Evolutionary conservation across 2,329 filamentous ascomycete genomes (phyloP), one percentile per base, ranked within the genome.

Genomic region (Colletotrichum phormii): DNA sequence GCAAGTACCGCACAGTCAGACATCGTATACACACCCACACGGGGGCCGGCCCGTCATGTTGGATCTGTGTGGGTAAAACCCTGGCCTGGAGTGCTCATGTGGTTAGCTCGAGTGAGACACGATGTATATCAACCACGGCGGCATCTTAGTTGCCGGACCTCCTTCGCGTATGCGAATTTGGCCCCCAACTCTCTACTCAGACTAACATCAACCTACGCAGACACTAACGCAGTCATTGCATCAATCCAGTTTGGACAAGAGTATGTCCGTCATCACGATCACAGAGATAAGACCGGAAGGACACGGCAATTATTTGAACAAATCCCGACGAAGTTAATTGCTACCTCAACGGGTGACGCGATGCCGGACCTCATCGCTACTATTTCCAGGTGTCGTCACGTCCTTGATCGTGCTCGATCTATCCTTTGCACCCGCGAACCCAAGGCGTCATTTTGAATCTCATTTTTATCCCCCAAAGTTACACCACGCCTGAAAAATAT

Each of bases 371-470:
- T 64, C 71, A 72, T 72, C 71, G 71, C 71, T 65, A 6, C 35
- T 60, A 55, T 72, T 72, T 72, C 71, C 71, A 72, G 71, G 71
- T 72, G 73, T 73, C 71, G 71, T 72, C 71, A 73, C 71, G 71
- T 73, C 33, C 71, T 61, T 73, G 71, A 73, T 73, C 71, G 71
- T 73, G 71, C 71, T 73, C 71, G 71, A 73, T 72, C 71, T 18
- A 51, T 70, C 71, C 71, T 53, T 54, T 73, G 71, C 71, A 65
- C 63, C 71, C 67, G 71, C 67, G 66, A 72, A 70, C 71, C 46
- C 71, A 42, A 73, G 35, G n/a, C 67, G 68, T 73, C 71, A 73
- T 66, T 54, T 58, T 67, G 7, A 8, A n/a, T 49, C 59, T 37
- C n/a, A 4, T n/a, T 29, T 18, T 15, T 22, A 5, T 29, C 49